Conservation (phyloP, 106 monocot genomes). For the Iris macrosiphon region DNA sequence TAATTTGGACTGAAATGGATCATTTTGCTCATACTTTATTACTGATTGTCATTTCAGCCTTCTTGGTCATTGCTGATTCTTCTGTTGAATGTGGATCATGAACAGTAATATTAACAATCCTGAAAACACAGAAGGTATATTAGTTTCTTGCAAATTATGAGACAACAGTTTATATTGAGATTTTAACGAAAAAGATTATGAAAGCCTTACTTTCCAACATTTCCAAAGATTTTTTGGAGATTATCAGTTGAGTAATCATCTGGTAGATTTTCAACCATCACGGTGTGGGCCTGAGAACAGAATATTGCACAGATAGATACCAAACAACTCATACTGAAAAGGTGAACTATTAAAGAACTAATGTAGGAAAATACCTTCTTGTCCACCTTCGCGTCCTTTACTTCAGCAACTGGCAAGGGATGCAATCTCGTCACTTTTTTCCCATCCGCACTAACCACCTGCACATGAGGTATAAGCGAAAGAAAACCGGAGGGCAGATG, state of each 20-base stretch:
- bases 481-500: not conserved
- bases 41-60: conserved; percentile 27
- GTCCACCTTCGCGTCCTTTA: conserved; percentile 38
- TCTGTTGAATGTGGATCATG: conserved; percentile 33
- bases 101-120: conserved; percentile 64
- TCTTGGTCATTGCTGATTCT: conserved; percentile 16
- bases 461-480: conserved; percentile 5
- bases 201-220: conserved; percentile 46
- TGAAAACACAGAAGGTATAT: conserved; percentile 10
- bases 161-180: not conserved
- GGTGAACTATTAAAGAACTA: not conserved
- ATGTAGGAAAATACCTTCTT: not conserved
- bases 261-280: conserved; percentile 82
- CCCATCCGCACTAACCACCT: conserved; percentile 77
- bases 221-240: conserved; percentile 47
- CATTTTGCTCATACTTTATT: conserved; percentile 47
- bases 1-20: no score
- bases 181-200: not conserved
- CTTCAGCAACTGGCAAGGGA: conserved; percentile 37
- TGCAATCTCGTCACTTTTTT: conserved; percentile 63
- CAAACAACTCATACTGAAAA: not conserved
- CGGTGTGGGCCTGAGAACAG: conserved; percentile 38
- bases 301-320: not conserved
- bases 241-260: conserved; percentile 47
- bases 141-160: not conserved